Percentiles rank a stretch among this genome's conserved stretches.
Conservation (phyloP, 1,284 basidiomycete genomes). For the Takashimella tepidaria region DNA sequence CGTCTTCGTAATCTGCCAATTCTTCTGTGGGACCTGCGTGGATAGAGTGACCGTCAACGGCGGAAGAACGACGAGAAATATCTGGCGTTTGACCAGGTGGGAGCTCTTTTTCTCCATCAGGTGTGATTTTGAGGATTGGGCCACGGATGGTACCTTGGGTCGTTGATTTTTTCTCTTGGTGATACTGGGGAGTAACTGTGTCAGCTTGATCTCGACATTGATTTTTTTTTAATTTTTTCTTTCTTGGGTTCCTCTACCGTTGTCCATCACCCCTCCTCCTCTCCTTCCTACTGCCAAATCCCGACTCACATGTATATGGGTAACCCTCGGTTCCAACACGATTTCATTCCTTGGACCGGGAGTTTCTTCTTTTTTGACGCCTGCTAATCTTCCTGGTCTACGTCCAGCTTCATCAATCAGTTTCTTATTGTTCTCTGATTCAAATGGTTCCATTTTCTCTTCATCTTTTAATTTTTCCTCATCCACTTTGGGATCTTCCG, state of each 20-base stretch:
- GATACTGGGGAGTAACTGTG: too few species aligned
- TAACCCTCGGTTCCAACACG: constrained; percentile 35
- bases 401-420: constrained; percentile 33
- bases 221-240: too few species aligned
- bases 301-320: constrained; percentile 36
- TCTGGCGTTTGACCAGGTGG: constrained; percentile 32
- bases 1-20: constrained; percentile 10
- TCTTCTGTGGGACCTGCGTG: background rate
- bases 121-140: constrained; percentile 30
- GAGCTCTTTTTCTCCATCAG: constrained; percentile 31
- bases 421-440: constrained; percentile 10
- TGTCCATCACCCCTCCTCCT: too few species aligned
- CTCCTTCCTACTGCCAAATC: too few species aligned
- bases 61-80: constrained; percentile 16
- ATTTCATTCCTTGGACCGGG: constrained; percentile 43
- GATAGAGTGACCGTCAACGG: background rate
- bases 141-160: constrained; percentile 19
- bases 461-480: too few species aligned
- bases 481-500: too few species aligned
- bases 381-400: constrained; percentile 24
- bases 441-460: constrained; percentile 10
- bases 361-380: constrained; percentile 34
- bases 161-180: constrained; percentile 18
- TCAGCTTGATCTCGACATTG: too few species aligned
- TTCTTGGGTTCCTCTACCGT: too few species aligned